Conservation (phyloP, 2,329 filamentous ascomycete species). For the Elsinoe necatrix region DNA sequence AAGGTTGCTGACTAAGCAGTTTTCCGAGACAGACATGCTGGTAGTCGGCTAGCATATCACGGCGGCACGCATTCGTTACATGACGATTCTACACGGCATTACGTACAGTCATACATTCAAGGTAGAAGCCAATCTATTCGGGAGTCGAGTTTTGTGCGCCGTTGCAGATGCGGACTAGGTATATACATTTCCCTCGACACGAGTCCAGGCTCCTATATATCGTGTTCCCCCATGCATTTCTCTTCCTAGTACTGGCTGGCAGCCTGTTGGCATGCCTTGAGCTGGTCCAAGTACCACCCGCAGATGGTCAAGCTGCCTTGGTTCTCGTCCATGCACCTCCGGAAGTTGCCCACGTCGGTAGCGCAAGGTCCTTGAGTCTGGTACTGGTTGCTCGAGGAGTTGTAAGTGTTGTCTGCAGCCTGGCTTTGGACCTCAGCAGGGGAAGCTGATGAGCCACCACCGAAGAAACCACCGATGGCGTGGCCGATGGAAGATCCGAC, state of each 20-base stretch:
- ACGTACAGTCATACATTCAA: too few relatives aligned
- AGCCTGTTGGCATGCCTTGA: slow-evolving; percentile 50
- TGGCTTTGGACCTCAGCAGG: slow-evolving; percentile 42
- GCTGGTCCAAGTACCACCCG: slow-evolving; percentile 95
- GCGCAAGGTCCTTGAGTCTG: slow-evolving; percentile 52
- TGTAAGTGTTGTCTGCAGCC: slow-evolving; percentile 33
- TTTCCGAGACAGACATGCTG: too few relatives aligned
- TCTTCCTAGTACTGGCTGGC: slow-evolving; percentile 39
- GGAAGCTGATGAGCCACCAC: slow-evolving; percentile 56
- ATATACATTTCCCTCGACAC: background rate
- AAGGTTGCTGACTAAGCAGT: slow-evolving; percentile 11
- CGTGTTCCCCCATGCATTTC: background rate
- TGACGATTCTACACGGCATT: too few relatives aligned
- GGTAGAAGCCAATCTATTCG: background rate
- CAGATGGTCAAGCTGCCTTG: slow-evolving; percentile 90
- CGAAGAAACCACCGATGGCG: slow-evolving; percentile 82
- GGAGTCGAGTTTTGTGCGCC: slow-evolving; percentile 9
- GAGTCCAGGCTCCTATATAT: background rate
- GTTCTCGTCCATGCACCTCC: slow-evolving; percentile 94
- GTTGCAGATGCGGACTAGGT: slow-evolving; percentile 7
- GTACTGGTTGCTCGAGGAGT: slow-evolving; percentile 25
- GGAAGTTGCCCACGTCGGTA: slow-evolving; percentile 74
- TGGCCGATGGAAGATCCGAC: slow-evolving; percentile 93
- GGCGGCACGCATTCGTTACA: too few relatives aligned
- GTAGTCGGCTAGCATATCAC: too few relatives aligned